Evolutionary conservation across 2,329 filamentous ascomycete genomes (phyloP).

Genomic region (Fusarium transvaalense): DNA sequence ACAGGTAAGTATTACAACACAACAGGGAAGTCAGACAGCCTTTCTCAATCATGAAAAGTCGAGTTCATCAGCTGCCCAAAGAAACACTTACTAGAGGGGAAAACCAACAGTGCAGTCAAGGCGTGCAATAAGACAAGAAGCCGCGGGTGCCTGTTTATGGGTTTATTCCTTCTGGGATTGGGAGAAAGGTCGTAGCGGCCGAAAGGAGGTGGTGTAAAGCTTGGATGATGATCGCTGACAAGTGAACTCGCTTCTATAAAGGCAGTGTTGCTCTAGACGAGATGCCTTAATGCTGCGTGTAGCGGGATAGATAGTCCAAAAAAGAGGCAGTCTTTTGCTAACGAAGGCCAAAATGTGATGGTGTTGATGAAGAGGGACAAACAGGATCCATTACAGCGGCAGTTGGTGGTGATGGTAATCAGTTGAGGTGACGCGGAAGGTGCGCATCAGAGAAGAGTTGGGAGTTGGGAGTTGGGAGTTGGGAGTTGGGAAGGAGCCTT

Average conservation of each 20-base stretch:
- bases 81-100: slow-evolving; percentile 3
- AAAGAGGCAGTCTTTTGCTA: slow-evolving; percentile 29
- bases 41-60: neutral
- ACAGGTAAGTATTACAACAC: neutral
- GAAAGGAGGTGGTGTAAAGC: slow-evolving; percentile 1
- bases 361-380: slow-evolving; percentile 17
- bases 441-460: neutral
- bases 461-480: neutral
- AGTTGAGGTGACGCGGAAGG: slow-evolving; percentile 1
- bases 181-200: neutral
- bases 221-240: slow-evolving; percentile 30
- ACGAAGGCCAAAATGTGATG: slow-evolving; percentile 37
- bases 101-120: neutral
- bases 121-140: neutral
- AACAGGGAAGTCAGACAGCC: neutral
- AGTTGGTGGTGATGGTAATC: neutral
- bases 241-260: slow-evolving; percentile 26
- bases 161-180: neutral
- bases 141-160: neutral
- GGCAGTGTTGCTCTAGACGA: slow-evolving; percentile 37
- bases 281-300: slow-evolving; percentile 48
- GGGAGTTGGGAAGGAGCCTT: slow-evolving; percentile 1
- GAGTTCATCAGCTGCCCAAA: neutral
- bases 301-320: slow-evolving; percentile 48
- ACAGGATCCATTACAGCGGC: neutral